Evolutionary conservation across 495 filamentous ascomycete genomes (phyloP), one percentile per base, ranked within the genome.

Genomic region (Annulohypoxylon bovei): DNA sequence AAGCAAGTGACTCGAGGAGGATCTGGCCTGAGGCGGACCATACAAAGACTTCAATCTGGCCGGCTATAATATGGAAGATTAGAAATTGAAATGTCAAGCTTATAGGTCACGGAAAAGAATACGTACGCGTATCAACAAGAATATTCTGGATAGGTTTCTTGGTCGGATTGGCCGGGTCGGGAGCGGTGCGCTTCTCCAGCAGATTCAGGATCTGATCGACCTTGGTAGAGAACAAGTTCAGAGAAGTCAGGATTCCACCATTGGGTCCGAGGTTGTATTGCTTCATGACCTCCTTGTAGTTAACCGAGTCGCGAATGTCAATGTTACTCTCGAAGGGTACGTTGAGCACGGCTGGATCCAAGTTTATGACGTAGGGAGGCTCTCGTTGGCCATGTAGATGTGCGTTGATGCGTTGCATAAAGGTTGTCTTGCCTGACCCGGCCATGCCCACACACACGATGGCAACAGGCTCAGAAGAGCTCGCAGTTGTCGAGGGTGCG

Each of bases 251-350:
- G 71, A 99, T 98, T n/a, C 94, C 95, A 33, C 95, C 95, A 82
- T 99, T 99, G 4, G 95, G 95, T 0, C 95, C 95, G 0, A 99
- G 88, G 74, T 97, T 97, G 85, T 98, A 98, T 77, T 97, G 92
- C 79, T 92, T 93, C 95, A 99, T 99, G 68, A 99, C 95, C 79
- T 99, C 95, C 79, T 97, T 96, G 86, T 99, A 99, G 82, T 99
- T 97, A 75, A 99, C 93, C 27, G 91, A 94, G 80, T 99, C 96
- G 64, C 96, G 93, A 74, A 99, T 99, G 79, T 99, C 95, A 83
- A 99, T 98, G 80, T 99, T 98, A 81, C 88, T 88, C 65, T 97
- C 93, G 79, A 98, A 99, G n/a, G 95, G 96, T n/a, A 98, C 90
- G 62, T 88, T 91, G 63, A 91, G 88, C 28, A 99, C 95, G 37